Evolutionary conservation across 352 stramenopile genomes (phyloP).

Genomic region (Aphanomyces cochlioides): DNA sequence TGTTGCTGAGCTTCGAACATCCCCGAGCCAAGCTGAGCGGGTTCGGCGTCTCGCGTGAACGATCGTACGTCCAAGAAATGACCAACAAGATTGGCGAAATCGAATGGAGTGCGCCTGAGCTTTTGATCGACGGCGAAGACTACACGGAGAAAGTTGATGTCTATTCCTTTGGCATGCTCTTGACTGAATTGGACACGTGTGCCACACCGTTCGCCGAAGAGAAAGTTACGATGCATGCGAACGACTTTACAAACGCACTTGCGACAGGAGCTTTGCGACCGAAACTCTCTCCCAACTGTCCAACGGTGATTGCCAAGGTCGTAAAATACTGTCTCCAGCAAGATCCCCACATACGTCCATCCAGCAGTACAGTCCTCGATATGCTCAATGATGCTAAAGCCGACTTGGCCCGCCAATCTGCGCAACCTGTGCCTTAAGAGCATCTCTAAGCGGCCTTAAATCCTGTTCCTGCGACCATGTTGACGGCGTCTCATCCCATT

Average conservation of each 20-base stretch:
- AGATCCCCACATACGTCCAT: constrained; percentile 15
- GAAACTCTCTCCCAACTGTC: constrained; percentile 14
- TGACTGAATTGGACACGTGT: constrained; percentile 24
- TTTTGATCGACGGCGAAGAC: constrained; percentile 42
- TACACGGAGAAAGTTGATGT: constrained; percentile 30
- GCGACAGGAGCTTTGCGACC: constrained; percentile 4
- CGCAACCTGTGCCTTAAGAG: too few species aligned
- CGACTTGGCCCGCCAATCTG: neutral
- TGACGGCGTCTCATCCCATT: too few species aligned
- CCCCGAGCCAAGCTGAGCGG: constrained; percentile 52
- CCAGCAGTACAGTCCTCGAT: constrained; percentile 7
- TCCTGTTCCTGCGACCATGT: too few species aligned
- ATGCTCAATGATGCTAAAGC: constrained; percentile 12
- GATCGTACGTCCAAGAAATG: constrained; percentile 47
- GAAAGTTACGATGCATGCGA: constrained; percentile 3
- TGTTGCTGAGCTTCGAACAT: constrained; percentile 44
- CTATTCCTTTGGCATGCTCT: constrained; percentile 27
- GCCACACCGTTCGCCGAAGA: constrained; percentile 15
- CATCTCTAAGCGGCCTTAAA: too few species aligned
- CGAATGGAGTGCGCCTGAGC: constrained; percentile 54
- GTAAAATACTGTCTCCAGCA: constrained; percentile 23
- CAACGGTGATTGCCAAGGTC: constrained; percentile 1
- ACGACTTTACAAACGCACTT: constrained; percentile 16
- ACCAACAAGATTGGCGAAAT: constrained; percentile 47
- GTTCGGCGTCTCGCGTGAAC: constrained; percentile 50